Evolutionary conservation across 1,284 basidiomycete species (phyloP).

Genomic region (Leccinum subrobustum): DNA sequence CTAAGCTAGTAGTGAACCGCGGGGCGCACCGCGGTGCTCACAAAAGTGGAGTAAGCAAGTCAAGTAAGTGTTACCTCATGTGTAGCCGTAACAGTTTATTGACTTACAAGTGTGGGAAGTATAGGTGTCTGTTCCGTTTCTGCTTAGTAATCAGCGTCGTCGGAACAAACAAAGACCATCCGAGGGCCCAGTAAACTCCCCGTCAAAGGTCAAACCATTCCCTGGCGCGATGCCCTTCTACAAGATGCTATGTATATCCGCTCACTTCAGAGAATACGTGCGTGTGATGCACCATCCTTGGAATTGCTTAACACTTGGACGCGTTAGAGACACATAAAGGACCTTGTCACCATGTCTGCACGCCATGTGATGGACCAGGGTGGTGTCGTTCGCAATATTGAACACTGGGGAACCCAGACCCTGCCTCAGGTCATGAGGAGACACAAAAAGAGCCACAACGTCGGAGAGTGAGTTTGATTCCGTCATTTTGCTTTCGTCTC

Average conservation of each 20-base stretch:
- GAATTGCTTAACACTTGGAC: conserved; percentile 2
- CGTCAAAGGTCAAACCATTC: background rate
- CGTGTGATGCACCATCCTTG: conserved; percentile 20
- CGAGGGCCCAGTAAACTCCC: background rate
- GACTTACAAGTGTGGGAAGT: too few species aligned
- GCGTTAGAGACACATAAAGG: conserved; percentile 69
- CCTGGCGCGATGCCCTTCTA: conserved; percentile 68
- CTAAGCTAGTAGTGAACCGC: too few species aligned
- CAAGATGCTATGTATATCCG: conserved; percentile 75
- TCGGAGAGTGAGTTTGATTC: conserved; percentile 72
- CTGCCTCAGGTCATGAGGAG: conserved; percentile 78
- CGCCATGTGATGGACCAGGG: conserved; percentile 74
- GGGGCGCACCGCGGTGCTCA: too few species aligned
- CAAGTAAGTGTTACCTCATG: too few species aligned
- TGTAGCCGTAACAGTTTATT: too few species aligned
- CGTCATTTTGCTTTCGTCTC: background rate
- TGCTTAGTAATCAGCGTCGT: conserved; percentile 12
- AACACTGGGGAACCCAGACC: conserved; percentile 71
- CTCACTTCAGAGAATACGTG: conserved; percentile 73
- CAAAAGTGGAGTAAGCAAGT: too few species aligned
- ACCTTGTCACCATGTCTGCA: conserved; percentile 73
- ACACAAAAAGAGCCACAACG: conserved; percentile 58
- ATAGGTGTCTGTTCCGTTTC: background rate
- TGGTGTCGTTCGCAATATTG: conserved; percentile 77
- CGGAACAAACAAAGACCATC: conserved; percentile 1